Evolutionary conservation across 768 basidiomycete species (phyloP).

Genomic region (Macrolepiota fuliginosa): DNA sequence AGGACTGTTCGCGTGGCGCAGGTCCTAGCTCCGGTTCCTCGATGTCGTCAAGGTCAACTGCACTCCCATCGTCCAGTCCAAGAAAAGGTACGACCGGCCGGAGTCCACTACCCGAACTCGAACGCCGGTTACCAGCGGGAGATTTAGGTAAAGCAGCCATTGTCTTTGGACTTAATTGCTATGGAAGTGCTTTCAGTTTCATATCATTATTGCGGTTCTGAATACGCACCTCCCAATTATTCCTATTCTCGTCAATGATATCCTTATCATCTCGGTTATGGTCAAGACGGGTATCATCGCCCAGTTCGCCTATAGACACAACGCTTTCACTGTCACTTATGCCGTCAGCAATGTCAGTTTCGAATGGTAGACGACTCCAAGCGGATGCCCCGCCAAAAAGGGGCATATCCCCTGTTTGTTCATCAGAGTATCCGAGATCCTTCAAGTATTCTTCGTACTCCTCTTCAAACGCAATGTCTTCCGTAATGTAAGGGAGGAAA

Average conservation of each 20-base stretch:
- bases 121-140: slow-evolving; percentile 77
- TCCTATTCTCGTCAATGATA: slow-evolving; percentile 75
- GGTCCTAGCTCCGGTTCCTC: slow-evolving; percentile 73
- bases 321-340: slow-evolving; percentile 96
- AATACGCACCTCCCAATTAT: slow-evolving; percentile 89
- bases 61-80: slow-evolving; percentile 74
- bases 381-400: slow-evolving; percentile 46
- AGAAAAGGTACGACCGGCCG: slow-evolving; percentile 76
- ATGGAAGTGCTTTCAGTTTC: slow-evolving; percentile 3
- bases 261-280: slow-evolving; percentile 61
- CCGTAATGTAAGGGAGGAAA: slow-evolving; percentile 88
- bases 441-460: slow-evolving; percentile 96
- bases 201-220: slow-evolving; percentile 5
- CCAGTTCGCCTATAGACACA: slow-evolving; percentile 84
- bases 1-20: slow-evolving; percentile 69
- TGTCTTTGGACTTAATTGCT: slow-evolving; percentile 97
- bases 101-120: slow-evolving; percentile 80
- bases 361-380: slow-evolving; percentile 84
- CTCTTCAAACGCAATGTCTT: slow-evolving; percentile 93
- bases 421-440: slow-evolving; percentile 77
- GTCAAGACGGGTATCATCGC: slow-evolving; percentile 72
- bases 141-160: slow-evolving; percentile 93
- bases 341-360: slow-evolving; percentile 76
- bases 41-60: slow-evolving; percentile 73
- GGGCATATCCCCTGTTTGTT: slow-evolving; percentile 27